Evolutionary conservation across 2,329 filamentous ascomycete species (phyloP).

Genomic region (Penicillium sumatraense): DNA sequence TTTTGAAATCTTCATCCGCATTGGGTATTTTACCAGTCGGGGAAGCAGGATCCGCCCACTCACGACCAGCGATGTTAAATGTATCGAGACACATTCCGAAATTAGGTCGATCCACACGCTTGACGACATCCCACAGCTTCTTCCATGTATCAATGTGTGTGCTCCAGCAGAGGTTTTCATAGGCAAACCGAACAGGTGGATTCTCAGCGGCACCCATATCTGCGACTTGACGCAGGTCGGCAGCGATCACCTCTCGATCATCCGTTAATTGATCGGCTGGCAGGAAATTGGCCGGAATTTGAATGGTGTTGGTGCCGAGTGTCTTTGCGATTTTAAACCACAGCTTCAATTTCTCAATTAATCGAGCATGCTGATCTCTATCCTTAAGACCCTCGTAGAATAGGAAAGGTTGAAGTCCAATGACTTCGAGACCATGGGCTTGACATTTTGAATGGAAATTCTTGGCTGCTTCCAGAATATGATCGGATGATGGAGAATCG

Average conservation of each 20-base stretch:
- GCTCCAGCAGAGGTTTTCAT: conserved; percentile 75
- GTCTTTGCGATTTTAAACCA: conserved; percentile 71
- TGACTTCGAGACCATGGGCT: conserved; percentile 28
- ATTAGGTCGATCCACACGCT: conserved; percentile 68
- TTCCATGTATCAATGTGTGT: conserved; percentile 75
- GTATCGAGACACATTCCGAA: conserved; percentile 79
- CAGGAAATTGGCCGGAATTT: conserved; percentile 74
- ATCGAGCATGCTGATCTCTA: conserved; percentile 58
- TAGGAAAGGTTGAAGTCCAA: conserved; percentile 74
- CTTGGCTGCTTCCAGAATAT: conserved; percentile 60
- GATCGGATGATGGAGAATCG: conserved; percentile 46
- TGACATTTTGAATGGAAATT: conserved; percentile 57
- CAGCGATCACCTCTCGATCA: conserved; percentile 61
- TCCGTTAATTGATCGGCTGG: conserved; percentile 45
- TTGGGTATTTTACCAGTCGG: conserved; percentile 56
- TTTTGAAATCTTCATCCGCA: conserved; percentile 60
- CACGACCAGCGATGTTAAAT: conserved; percentile 74
- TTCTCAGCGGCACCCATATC: conserved; percentile 65
- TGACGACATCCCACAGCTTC: conserved; percentile 69
- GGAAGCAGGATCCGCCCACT: conserved; percentile 70
- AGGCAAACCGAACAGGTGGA: conserved; percentile 69
- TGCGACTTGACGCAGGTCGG: conserved; percentile 67
- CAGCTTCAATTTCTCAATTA: conserved; percentile 63
- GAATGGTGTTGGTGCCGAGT: conserved; percentile 71
- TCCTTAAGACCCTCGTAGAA: conserved; percentile 76